These are phyloP conservation scores for Podospora tetraspora DNA, from an alignment of 495 filamentous ascomycete genomes.

Conservation along the genomic window DNA sequence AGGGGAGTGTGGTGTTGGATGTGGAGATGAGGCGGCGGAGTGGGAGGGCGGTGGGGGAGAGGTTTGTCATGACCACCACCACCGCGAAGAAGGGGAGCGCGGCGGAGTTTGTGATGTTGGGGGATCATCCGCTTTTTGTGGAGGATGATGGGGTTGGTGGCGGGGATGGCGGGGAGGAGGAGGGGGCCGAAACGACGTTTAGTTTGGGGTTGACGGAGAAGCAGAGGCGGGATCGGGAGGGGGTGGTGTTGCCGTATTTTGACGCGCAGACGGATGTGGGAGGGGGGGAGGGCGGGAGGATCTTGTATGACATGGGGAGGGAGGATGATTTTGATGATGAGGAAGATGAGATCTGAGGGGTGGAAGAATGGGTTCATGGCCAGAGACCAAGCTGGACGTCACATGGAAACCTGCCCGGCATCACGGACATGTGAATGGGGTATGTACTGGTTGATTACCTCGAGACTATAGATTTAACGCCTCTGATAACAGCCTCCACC, in stretches of 20 bases:
- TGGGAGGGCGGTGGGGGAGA: constrained; percentile 70
- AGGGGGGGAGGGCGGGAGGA: constrained; percentile 78
- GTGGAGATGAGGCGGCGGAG: constrained; percentile 80
- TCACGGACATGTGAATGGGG: not conserved
- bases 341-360: constrained; percentile 80
- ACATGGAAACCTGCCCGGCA: not conserved
- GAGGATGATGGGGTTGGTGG: constrained; percentile 31
- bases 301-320: constrained; percentile 91
- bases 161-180: constrained; percentile 46
- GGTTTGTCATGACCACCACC: constrained; percentile 61
- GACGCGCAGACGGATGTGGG: constrained; percentile 81
- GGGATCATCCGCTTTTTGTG: constrained; percentile 69
- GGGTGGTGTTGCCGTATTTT: constrained; percentile 87
- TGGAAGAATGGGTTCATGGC: not conserved
- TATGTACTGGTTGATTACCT: not conserved
- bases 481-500: not conserved
- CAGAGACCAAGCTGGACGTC: not conserved
- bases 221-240: constrained; percentile 77
- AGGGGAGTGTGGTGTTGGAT: constrained; percentile 63
- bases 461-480: not conserved
- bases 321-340: constrained; percentile 99
- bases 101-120: constrained; percentile 55
- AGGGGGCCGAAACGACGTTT: constrained; percentile 62
- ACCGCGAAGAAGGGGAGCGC: not conserved
- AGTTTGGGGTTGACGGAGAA: constrained; percentile 83